A percentile compares a stretch with the other conserved stretches of the same genome.
Conservation (phyloP, 73 alveolate genomes). For the Paramecium caudatum region DNA sequence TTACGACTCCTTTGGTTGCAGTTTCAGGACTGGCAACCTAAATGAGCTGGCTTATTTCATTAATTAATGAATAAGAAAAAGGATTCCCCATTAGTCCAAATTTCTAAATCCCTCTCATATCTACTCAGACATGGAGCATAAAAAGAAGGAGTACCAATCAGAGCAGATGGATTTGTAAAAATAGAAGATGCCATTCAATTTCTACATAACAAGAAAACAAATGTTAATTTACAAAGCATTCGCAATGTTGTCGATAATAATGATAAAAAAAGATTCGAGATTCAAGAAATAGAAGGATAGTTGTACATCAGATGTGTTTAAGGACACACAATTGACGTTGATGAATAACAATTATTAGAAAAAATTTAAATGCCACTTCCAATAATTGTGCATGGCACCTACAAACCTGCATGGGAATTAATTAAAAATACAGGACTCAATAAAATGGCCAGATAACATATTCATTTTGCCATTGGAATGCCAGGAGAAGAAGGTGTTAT, state of each 20-base stretch:
- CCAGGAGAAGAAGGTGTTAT: constrained; percentile 88
- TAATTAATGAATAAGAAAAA: constrained; percentile 27
- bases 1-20: constrained; percentile 19
- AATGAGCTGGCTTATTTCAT: constrained; percentile 42
- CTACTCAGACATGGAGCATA: constrained; percentile 89
- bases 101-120: constrained; percentile 80
- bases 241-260: constrained; percentile 80
- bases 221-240: constrained; percentile 68
- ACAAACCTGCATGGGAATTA: constrained; percentile 72
- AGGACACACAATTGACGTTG: constrained; percentile 89
- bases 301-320: constrained; percentile 85
- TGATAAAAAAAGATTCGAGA: constrained; percentile 87
- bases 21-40: constrained; percentile 45
- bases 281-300: constrained; percentile 78
- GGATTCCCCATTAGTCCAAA: constrained; percentile 58
- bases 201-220: no score
- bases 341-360: constrained; percentile 84
- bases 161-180: constrained; percentile 86
- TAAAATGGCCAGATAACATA: constrained; percentile 89
- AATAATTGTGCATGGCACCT: constrained; percentile 89
- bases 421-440: constrained; percentile 83
- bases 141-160: constrained; percentile 83
- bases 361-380: constrained; percentile 75
- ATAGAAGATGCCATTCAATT: constrained; percentile 78
- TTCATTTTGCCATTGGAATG: constrained; percentile 86